Conservation (phyloP, 129 eudicot genomes). For the Ambrosia artemisiifolia region DNA sequence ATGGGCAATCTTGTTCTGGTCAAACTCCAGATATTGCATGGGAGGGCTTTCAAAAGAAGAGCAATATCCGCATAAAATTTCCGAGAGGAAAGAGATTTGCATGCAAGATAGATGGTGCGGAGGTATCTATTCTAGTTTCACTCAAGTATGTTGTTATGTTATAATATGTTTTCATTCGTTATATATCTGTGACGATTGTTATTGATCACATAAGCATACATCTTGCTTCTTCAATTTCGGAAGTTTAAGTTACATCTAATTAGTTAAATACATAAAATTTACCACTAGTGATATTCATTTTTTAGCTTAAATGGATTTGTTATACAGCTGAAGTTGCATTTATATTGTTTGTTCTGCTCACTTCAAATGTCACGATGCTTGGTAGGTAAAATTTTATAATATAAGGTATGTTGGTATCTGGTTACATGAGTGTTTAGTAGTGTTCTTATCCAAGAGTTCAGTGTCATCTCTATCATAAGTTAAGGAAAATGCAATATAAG, state of each 20-base stretch:
- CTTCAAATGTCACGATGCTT: constrained; percentile 3
- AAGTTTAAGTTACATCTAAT: constrained; percentile 1
- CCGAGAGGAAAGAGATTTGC: constrained; percentile 84
- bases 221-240: not conserved
- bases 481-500: not conserved
- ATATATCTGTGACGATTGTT: not conserved
- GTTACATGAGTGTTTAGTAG: not conserved
- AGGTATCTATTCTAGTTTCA: constrained; percentile 50
- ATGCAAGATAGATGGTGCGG: constrained; percentile 87
- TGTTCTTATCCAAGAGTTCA: not conserved
- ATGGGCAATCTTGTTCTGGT: constrained; percentile 73
- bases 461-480: not conserved
- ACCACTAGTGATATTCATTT: not conserved
- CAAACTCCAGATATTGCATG: constrained; percentile 96
- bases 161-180: not conserved
- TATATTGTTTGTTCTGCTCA: constrained; percentile 15
- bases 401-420: not conserved
- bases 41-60: constrained; percentile 82
- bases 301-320: constrained; percentile 7
- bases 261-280: too few species aligned
- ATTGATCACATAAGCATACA: constrained; percentile 12
- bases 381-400: constrained; percentile 1
- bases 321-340: not conserved
- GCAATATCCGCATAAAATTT: constrained; percentile 48
- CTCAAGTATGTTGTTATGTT: not conserved